Conservation (phyloP, 106 monocot species). For the Allium fistulosum region DNA sequence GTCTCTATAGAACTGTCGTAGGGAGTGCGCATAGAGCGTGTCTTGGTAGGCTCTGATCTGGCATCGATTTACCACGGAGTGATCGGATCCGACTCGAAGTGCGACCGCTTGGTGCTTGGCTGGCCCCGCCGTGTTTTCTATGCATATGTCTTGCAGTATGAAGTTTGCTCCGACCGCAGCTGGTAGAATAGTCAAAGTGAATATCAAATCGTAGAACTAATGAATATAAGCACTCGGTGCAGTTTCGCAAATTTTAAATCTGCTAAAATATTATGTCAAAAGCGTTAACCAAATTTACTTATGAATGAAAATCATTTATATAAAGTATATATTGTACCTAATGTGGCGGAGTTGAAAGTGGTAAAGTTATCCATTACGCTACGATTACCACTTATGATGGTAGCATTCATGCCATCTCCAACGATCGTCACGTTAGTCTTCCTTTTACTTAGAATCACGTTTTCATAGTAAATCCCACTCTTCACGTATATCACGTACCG, state of each 20-base stretch:
- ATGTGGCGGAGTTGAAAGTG: slow-evolving; percentile 32
- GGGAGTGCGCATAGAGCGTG: slow-evolving; percentile 32
- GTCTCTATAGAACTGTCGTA: slow-evolving; percentile 38
- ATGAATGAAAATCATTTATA: neutral
- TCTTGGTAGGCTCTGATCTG: slow-evolving; percentile 27
- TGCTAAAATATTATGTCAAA: neutral
- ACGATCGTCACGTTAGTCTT: slow-evolving; percentile 28
- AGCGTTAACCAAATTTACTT: neutral
- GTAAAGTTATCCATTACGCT: slow-evolving; percentile 18
- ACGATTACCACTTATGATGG: slow-evolving; percentile 25
- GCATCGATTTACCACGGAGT: slow-evolving; percentile 25
- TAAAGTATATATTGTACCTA: slow-evolving; percentile 7
- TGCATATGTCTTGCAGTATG: slow-evolving; percentile 30
- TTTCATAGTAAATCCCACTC: slow-evolving; percentile 30
- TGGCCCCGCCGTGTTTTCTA: slow-evolving; percentile 67
- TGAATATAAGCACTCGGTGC: neutral
- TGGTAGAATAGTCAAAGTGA: slow-evolving; percentile 2
- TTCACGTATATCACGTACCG: slow-evolving; percentile 35
- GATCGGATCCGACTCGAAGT: slow-evolving; percentile 29
- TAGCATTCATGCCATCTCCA: slow-evolving; percentile 23
- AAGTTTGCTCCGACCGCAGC: slow-evolving; percentile 29
- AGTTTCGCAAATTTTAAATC: neutral
- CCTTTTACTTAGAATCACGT: slow-evolving; percentile 14
- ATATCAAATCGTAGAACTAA: neutral
- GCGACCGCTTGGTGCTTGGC: slow-evolving; percentile 67